Conservation (phyloP, 2,329 filamentous ascomycete genomes). For the Diplodia mutila region DNA sequence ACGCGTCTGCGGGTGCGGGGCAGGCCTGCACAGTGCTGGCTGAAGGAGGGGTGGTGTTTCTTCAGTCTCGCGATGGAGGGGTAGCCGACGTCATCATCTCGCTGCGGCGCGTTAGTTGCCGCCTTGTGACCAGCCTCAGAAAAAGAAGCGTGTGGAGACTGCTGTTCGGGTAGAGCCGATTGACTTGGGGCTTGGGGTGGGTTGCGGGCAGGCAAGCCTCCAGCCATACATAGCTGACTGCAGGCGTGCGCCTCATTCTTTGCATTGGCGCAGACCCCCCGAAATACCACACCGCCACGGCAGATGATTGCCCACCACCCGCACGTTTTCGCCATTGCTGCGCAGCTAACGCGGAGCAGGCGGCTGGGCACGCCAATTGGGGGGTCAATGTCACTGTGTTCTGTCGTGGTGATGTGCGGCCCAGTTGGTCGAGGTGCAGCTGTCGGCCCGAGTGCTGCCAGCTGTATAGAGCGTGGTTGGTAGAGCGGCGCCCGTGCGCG, state of each 20-base stretch:
- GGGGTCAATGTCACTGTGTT: conserved; percentile 16
- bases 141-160: conserved; percentile 20
- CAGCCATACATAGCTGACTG: not conserved
- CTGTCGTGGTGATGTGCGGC: conserved; percentile 19
- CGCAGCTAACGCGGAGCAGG: conserved; percentile 10
- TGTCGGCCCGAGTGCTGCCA: conserved; percentile 19
- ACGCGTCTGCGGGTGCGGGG: conserved; percentile 17
- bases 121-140: conserved; percentile 23
- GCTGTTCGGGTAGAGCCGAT: conserved; percentile 25
- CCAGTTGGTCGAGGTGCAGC: conserved; percentile 19
- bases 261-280: not conserved
- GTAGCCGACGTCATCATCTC: conserved; percentile 24
- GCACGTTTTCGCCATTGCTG: conserved; percentile 11
- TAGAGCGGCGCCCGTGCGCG: not conserved
- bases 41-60: conserved; percentile 6
- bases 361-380: not conserved
- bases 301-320: conserved; percentile 1
- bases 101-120: not conserved
- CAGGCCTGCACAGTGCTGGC: conserved; percentile 14
- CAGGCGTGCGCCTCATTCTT: conserved; percentile 21
- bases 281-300: conserved; percentile 22
- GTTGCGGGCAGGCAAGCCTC: not conserved
- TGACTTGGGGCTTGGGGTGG: conserved; percentile 16
- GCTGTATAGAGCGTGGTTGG: conserved; percentile 19
- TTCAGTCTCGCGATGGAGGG: conserved; percentile 22